Evolutionary conservation across 495 filamentous ascomycete genomes (phyloP).

Genomic region (Penicillium samsonianum): DNA sequence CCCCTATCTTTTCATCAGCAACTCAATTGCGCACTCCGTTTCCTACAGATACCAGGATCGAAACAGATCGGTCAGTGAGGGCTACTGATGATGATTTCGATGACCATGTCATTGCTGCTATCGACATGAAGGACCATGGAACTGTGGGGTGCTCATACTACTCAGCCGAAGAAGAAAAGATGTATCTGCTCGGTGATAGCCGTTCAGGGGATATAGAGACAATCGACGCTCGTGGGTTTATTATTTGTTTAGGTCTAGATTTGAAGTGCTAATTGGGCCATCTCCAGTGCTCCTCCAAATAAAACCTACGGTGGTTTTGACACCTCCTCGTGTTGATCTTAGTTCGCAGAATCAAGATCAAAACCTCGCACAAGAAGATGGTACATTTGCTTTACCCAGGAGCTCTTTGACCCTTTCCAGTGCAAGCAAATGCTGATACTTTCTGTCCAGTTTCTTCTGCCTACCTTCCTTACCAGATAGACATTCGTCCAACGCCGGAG

Average conservation of each 20-base stretch:
- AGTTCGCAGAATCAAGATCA: slow-evolving; percentile 27
- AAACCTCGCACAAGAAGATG: slow-evolving; percentile 28
- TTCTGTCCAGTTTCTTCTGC: slow-evolving; percentile 37
- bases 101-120: slow-evolving; percentile 78
- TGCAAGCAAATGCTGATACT: neutral
- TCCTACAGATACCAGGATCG: slow-evolving; percentile 9
- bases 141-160: slow-evolving; percentile 90
- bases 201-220: slow-evolving; percentile 67
- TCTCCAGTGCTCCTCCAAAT: slow-evolving; percentile 66
- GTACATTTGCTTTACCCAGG: slow-evolving; percentile 12
- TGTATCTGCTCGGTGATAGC: slow-evolving; percentile 84
- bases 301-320: slow-evolving; percentile 77
- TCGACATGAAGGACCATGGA: slow-evolving; percentile 71
- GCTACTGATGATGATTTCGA: slow-evolving; percentile 55
- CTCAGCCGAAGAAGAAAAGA: slow-evolving; percentile 66
- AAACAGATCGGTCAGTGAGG: slow-evolving; percentile 9
- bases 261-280: slow-evolving; percentile 17
- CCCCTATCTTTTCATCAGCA: slow-evolving; percentile 8
- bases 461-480: slow-evolving; percentile 66
- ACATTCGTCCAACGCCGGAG: slow-evolving; percentile 71
- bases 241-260: neutral
- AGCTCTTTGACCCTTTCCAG: neutral
- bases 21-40: slow-evolving; percentile 16
- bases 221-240: slow-evolving; percentile 62
- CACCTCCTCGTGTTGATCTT: slow-evolving; percentile 71